phyloP scores from a whole-genome alignment of 176 grass and related monocot species.

The Carex parvula region DNA sequence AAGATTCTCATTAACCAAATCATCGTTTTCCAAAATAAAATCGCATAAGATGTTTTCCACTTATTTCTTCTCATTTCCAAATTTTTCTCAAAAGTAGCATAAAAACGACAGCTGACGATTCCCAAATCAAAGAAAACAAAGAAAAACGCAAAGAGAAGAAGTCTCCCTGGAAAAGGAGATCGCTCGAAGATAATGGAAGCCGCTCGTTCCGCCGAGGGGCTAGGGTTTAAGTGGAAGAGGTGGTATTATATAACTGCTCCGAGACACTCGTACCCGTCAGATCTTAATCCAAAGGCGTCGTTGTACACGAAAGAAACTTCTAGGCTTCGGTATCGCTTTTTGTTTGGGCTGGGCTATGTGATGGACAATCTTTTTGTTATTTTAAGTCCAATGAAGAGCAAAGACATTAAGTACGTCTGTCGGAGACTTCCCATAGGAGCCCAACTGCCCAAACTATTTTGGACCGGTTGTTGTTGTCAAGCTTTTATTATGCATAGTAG shows the following conservation, averaged over 20 bases:
- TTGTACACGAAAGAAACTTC: background rate
- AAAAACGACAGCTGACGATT: background rate
- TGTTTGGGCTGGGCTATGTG: background rate
- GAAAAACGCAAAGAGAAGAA: background rate
- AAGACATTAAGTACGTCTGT: background rate
- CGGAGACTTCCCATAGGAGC: too few relatives aligned
- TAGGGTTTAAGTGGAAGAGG: background rate
- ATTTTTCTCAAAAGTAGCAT: background rate
- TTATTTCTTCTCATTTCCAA: background rate
- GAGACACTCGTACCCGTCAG: background rate
- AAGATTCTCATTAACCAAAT: background rate
- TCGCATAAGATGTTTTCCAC: background rate
- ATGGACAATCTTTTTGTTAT: too few relatives aligned
- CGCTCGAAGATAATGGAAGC: background rate
- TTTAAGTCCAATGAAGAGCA: too few relatives aligned
- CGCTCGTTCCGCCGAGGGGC: too few relatives aligned
- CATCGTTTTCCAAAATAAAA: background rate
- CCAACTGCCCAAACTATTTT: background rate
- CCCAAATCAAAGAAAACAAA: background rate
- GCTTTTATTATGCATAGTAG: too few relatives aligned
- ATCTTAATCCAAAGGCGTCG: background rate
- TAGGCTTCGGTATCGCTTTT: background rate
- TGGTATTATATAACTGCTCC: background rate
- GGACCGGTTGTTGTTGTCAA: too few relatives aligned
- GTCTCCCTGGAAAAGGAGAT: background rate